phyloP scores from a whole-genome alignment of 2,329 filamentous ascomycete genomes.

The Leptodontidium sp. region DNA sequence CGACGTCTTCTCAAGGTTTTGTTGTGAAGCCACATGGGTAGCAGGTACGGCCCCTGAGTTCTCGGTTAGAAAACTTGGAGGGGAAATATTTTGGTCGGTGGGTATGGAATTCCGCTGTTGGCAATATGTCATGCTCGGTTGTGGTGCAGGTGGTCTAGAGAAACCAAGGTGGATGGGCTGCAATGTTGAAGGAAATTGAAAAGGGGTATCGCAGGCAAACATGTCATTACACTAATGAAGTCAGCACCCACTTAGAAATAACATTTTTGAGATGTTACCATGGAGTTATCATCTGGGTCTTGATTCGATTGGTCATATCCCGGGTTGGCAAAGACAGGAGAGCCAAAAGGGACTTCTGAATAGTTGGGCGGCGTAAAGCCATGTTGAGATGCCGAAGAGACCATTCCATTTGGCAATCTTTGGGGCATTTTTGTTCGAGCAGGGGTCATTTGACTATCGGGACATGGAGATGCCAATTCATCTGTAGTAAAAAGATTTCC shows the following conservation, averaged over 20 bases:
- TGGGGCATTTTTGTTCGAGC: background rate
- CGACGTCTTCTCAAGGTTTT: background rate
- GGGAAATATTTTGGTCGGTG: background rate
- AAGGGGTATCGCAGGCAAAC: constrained; percentile 9
- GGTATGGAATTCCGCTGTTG: background rate
- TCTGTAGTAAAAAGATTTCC: background rate
- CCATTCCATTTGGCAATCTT: background rate
- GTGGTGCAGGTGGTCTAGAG: background rate
- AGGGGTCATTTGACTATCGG: too few species aligned
- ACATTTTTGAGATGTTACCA: background rate
- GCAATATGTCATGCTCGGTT: background rate
- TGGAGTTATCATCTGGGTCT: background rate
- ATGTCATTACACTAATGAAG: background rate
- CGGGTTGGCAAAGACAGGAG: background rate
- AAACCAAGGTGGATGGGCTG: background rate
- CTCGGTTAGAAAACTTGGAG: background rate
- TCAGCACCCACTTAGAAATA: background rate
- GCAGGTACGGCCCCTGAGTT: background rate
- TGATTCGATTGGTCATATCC: background rate
- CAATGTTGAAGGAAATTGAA: background rate
- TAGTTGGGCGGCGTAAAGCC: background rate
- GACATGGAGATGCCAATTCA: background rate
- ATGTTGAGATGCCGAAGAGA: background rate
- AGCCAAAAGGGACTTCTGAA: background rate
- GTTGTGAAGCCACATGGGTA: background rate